Evolutionary conservation across 108 stramenopile genomes (phyloP).

Genomic region (Conticribra weissflogii): DNA sequence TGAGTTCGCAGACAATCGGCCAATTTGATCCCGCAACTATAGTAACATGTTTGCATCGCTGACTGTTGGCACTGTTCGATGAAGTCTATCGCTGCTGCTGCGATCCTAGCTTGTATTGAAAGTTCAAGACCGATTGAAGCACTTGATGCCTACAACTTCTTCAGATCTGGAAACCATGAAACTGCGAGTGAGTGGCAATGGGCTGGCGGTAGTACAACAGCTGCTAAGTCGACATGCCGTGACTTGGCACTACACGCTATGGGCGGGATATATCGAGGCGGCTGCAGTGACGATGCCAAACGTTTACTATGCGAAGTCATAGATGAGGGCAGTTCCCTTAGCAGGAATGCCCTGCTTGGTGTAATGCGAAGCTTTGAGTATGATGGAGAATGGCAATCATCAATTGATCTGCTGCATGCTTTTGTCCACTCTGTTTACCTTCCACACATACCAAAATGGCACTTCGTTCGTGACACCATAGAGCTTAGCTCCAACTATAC

Average conservation of each 20-base stretch:
- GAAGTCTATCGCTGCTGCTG: constrained; percentile 59
- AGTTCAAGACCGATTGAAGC: constrained; percentile 52
- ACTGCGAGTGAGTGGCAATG: constrained; percentile 68
- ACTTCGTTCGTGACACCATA: constrained; percentile 20
- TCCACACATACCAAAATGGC: constrained; percentile 21
- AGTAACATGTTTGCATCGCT: no score
- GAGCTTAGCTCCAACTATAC: constrained; percentile 3
- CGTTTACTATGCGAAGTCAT: constrained; percentile 51
- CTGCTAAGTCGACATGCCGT: constrained; percentile 59
- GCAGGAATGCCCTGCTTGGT: constrained; percentile 59
- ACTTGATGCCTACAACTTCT: constrained; percentile 45
- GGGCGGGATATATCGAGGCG: constrained; percentile 34
- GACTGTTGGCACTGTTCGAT: not conserved
- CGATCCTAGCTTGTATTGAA: constrained; percentile 70
- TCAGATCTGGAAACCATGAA: constrained; percentile 34
- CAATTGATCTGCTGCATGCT: constrained; percentile 45
- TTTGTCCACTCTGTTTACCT: constrained; percentile 31
- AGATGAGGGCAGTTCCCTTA: constrained; percentile 59
- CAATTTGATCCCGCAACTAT: no score
- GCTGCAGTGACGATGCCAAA: constrained; percentile 41
- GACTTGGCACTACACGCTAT: constrained; percentile 71
- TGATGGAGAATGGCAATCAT: constrained; percentile 64
- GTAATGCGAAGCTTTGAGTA: constrained; percentile 63
- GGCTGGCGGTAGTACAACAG: constrained; percentile 65
- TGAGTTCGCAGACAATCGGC: constrained; percentile 14